phyloP scores from a whole-genome alignment of 352 stramenopile species.

The Globisporangium parvum region DNA sequence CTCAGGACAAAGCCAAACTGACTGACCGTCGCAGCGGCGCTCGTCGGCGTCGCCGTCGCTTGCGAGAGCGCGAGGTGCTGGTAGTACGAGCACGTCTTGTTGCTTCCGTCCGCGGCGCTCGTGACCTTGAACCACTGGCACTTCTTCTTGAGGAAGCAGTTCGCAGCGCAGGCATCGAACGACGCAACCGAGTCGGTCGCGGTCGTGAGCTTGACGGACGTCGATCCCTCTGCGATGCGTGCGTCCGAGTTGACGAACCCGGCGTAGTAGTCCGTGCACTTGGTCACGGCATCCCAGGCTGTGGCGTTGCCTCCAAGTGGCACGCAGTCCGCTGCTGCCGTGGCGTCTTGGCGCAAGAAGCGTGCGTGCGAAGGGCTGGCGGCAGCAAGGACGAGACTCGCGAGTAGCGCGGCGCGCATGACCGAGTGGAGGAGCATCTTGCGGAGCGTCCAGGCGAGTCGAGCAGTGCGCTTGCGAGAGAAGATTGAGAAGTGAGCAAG shows the following conservation, averaged over 20 bases:
- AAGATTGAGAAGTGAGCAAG: no score
- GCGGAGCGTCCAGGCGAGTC: no score
- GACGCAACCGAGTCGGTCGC: constrained; percentile 8
- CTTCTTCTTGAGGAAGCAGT: constrained; percentile 23
- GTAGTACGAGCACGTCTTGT: constrained; percentile 24
- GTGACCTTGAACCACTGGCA: constrained; percentile 29
- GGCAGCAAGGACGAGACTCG: neutral
- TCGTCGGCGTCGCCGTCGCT: neutral
- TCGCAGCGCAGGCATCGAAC: constrained; percentile 22
- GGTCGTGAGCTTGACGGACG: constrained; percentile 15
- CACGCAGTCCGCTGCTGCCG: constrained; percentile 4
- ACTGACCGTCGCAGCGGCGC: constrained; percentile 11
- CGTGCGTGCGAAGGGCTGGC: neutral
- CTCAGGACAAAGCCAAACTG: constrained; percentile 25
- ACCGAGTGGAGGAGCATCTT: no score
- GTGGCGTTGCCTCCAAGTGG: constrained; percentile 11
- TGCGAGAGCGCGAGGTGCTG: constrained; percentile 20
- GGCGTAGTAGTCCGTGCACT: constrained; percentile 24
- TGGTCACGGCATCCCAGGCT: constrained; percentile 20
- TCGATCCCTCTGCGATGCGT: constrained; percentile 15
- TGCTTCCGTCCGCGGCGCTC: constrained; percentile 10
- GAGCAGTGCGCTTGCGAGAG: no score
- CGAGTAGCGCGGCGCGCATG: neutral
- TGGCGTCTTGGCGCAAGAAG: constrained; percentile 1
- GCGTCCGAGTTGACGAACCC: constrained; percentile 23